A percentile compares a stretch with the other conserved stretches of the same genome.
Conservation (phyloP, 2,329 filamentous ascomycete genomes). For the Ophiocordyceps sinensis region DNA sequence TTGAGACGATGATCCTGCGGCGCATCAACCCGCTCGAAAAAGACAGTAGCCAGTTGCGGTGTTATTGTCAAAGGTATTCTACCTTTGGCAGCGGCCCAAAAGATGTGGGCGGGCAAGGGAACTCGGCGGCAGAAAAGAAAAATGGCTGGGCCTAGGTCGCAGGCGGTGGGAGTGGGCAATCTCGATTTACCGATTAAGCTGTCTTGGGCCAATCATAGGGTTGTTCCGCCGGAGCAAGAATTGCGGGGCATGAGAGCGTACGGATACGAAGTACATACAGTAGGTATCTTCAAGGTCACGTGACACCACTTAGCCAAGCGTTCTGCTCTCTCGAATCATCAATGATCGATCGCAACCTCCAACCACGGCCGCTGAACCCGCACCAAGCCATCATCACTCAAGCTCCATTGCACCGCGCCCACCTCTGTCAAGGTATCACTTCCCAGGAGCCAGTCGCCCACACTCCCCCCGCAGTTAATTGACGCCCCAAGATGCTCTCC, state of each 20-base stretch:
- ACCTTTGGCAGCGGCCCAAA: background rate
- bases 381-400: background rate
- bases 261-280: no score
- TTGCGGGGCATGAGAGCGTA: no score
- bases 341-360: background rate
- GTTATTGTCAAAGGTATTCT: conserved; percentile 2
- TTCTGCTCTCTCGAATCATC: conserved; percentile 6
- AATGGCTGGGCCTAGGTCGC: conserved; percentile 2
- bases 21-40: background rate
- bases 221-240: no score
- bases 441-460: conserved; percentile 3
- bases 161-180: conserved; percentile 12
- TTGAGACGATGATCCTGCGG: background rate
- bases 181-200: background rate
- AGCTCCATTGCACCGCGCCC: conserved; percentile 5
- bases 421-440: conserved; percentile 5
- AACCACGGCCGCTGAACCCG: background rate
- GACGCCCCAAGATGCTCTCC: conserved; percentile 60
- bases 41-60: background rate
- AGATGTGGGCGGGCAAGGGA: conserved; percentile 9
- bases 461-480: conserved; percentile 22
- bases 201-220: background rate
- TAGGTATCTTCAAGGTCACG: conserved; percentile 5
- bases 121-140: conserved; percentile 13
- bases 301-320: conserved; percentile 3